Base-by-base conservation (phyloP, 2,329 filamentous ascomycete species). In the Colletotrichum sansevieriae region DNA sequence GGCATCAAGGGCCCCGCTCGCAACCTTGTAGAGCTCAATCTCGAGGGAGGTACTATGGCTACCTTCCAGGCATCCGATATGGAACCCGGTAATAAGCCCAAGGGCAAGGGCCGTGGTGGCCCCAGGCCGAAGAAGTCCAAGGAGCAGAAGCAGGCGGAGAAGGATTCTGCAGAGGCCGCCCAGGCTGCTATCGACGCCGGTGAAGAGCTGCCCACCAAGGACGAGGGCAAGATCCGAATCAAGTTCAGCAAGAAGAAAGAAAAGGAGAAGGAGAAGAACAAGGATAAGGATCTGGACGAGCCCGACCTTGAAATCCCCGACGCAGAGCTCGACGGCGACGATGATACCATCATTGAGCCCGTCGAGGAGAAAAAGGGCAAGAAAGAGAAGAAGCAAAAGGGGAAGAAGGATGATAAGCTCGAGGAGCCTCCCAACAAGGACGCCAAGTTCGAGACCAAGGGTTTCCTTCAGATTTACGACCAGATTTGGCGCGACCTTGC, bases 401-500 rank as follows among this genome's bases (percentile, higher is more conserved):
- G 78, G 47, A 81, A 84, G 73, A 80, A 80, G 44, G 78, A 81
- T 65, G 75, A 79, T 62, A 85, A 82, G 77, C 79, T 79, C 49
- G 85, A 85, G 65, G 83, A 86, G 33, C 79, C 82, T 9, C 82
- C 83, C 43, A 85, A 87, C 4, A 84, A 88, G 22, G 87, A 90
- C 68, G 86, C 88, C 69, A 87, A 87, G 69, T 96, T 93, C 80
- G 91, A 93, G 73, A 96, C 94, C 58, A 97, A 97, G 78, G 94
- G 93, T 18, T 99, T 97, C 82, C 94, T 97, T 76, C 95, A 97
- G 79, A 95, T 99, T 66, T 98, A 98, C 79, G 95, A 97, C 75
- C 94, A 98, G 79, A 98, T 98, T 72, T 97, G 94, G 91, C 92
- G 95, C 72, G 96, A 99, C 76, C 90, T 99, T 74, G 93, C 95